Evolutionary conservation across 768 basidiomycete genomes (phyloP), one percentile per base, ranked within the genome.

Genomic region (Rhodotorula babjevae): DNA sequence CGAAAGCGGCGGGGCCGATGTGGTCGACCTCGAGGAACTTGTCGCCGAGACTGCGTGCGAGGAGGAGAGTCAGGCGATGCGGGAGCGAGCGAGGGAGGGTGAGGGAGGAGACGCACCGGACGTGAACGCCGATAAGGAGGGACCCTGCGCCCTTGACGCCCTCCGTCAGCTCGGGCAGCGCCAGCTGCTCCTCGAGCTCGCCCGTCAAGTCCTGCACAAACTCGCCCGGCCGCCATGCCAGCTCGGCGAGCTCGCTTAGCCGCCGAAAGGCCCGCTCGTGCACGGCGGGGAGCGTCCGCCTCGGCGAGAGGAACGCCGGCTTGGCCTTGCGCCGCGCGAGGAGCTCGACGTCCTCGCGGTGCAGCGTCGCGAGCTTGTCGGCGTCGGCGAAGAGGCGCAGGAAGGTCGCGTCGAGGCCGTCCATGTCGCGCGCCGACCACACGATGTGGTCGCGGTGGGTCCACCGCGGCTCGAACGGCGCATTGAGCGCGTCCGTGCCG

Each of bases 41-140:
- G 70, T 75, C 74, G 61, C 74, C 74, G 25, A 75, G 68, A 0
- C 74, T 71, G 61, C 40, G 16, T 14, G 15, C 27, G 36, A n/a
- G n/a, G 14, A 1, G 55, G 36, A 9, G 5, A 5, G 36, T 36
- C 36, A 36, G 36, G 9, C 5, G 10, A 14, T 23, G 40, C 36
- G 1, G 12, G 47, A 3, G 50, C 12, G 31, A 1, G 15, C 33
- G 15, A 6, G 10, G 0, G 40, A 18, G 19, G n/a, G n/a, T n/a
- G n/a, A 31, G 40, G 40, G 36, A 18, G 15, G 8, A n/a, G 33
- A 60, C 68, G 33, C 33, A 67, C 72, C 71, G 68, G 16, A 74
- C 77, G 11, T 75, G 69, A 23, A 71, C 65, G 27, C 68, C 77
- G 23, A 78, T 40, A 3, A 67, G 57, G 31, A 73, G 19, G 18